Base-by-base conservation (phyloP, 1,139 yeast species). In the Saccharomycopsis phalli region DNA sequence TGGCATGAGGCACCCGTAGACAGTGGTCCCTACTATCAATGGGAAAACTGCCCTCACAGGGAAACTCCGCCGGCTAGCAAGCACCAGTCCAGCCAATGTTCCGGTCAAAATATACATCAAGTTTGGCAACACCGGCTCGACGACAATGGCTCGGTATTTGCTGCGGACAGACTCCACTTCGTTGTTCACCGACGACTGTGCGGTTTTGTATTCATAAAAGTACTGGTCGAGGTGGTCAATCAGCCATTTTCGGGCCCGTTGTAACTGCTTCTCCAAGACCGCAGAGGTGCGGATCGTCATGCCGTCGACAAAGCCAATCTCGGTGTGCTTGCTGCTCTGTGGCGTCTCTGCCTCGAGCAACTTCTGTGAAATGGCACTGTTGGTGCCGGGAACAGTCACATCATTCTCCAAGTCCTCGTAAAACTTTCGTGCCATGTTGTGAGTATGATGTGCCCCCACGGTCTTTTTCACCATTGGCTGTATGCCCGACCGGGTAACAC, bases 11-110 rank as follows among this genome's bases (percentile, higher is more conserved):
- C 55, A 50, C 30, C 51, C 54, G 47, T 58, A 57, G 1, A 74
- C 61, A 11, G 57, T 66, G 11, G 65, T 55, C 13, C 78, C 81
- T 50, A 74, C 65, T 0, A 62, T 41, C 11, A 69, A 44, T 2
- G 83, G 82, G 2, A 73, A 57, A 2, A 67, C 34, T 47, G 74
- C 71, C 49, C 83, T 63, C 10, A 70, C 34, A 1, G 74, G 73
- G 4, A 74, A 56, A 2, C 67, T 53, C 49, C 70, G 63, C 46
- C 62, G 67, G 47, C 67, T 65, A 14, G 65, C 73, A 31, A 73
- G 48, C 45, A 77, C 71, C 3, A 81, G 72, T 8, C 81, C 80
- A 1, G 74, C 54, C 47, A 77, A 66, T 2, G 77, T 59, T 3
- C 68, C 61, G 1, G 82, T 75, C 37, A 76, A 59, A 4, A 76